These are phyloP conservation scores for Solanum pinnatisectum DNA, from an alignment of 257 asterid genomes.

Conservation along the genomic window DNA sequence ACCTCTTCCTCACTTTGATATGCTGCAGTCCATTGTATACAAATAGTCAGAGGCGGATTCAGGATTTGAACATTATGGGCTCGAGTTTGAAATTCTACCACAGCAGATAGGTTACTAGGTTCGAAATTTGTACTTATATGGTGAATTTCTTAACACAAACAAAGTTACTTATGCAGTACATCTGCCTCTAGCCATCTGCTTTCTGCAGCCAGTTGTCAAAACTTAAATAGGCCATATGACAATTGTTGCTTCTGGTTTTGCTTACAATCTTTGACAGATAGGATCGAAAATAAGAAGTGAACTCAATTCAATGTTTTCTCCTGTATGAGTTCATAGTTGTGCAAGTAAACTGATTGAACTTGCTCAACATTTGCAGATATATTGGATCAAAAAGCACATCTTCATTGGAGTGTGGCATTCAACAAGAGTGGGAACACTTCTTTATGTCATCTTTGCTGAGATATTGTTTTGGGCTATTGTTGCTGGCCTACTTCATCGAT, in stretches of 20 bases:
- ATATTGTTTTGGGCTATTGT: slow-evolving; percentile 59
- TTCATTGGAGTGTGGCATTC: slow-evolving; percentile 62
- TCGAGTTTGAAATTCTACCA: not conserved
- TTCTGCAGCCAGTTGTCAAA: not conserved
- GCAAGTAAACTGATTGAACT: not conserved
- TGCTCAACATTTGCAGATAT: slow-evolving; percentile 21
- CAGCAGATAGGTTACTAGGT: not conserved
- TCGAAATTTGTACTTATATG: not conserved
- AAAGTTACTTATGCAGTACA: not conserved
- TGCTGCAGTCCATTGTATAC: not conserved
- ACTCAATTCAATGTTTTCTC: not conserved
- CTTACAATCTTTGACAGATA: not conserved
- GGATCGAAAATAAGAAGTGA: not conserved
- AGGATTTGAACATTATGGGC: not conserved
- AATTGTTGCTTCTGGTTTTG: not conserved
- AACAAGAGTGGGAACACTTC: slow-evolving; percentile 50
- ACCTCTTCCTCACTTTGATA: not conserved
- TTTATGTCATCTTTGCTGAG: slow-evolving; percentile 66
- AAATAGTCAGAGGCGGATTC: not conserved
- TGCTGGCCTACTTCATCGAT: slow-evolving; percentile 43
- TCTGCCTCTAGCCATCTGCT: not conserved
- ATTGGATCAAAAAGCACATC: slow-evolving; percentile 73
- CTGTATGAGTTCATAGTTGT: not conserved
- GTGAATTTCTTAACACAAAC: not conserved
- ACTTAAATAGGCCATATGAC: not conserved